Evolutionary conservation across 2,329 filamentous ascomycete species (phyloP).

Genomic region (Aspergillus jensenii): DNA sequence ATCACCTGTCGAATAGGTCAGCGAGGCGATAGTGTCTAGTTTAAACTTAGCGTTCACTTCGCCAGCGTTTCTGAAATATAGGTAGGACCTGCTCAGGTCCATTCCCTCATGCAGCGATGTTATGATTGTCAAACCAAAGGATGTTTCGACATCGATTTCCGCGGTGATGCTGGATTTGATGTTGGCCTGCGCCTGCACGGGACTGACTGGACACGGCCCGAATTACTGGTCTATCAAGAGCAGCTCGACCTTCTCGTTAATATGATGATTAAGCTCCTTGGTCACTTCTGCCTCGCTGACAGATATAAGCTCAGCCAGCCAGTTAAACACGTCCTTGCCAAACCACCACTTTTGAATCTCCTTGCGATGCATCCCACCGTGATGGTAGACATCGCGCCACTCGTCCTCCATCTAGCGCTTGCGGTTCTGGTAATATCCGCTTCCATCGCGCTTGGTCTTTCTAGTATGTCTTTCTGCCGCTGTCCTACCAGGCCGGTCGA

Average conservation of each 20-base stretch:
- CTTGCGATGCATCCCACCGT: conserved; percentile 21
- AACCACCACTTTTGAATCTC: conserved; percentile 42
- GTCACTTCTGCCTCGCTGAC: conserved; percentile 4
- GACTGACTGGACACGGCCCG: conserved; percentile 9
- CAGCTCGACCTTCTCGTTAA: conserved; percentile 9
- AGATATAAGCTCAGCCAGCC: conserved; percentile 19
- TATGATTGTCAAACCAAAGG: too few species aligned
- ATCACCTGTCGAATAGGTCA: too few species aligned
- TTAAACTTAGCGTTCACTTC: too few species aligned
- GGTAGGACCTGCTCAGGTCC: too few species aligned
- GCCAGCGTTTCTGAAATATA: too few species aligned
- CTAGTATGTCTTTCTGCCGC: conserved; percentile 10
- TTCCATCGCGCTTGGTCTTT: conserved; percentile 28
- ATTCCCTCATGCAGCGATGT: too few species aligned
- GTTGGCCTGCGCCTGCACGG: conserved; percentile 10
- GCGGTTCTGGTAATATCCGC: conserved; percentile 31
- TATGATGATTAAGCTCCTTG: conserved; percentile 8
- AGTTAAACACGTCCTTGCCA: conserved; percentile 29
- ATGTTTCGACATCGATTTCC: too few species aligned
- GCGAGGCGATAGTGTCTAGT: too few species aligned
- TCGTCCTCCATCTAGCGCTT: conserved; percentile 42
- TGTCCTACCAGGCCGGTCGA: conserved; percentile 21
- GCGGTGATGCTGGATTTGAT: conserved; percentile 5
- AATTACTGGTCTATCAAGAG: conserved; percentile 12
- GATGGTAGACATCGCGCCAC: conserved; percentile 36